Percentiles rank a stretch among this genome's conserved stretches.
Conservation (phyloP, 495 filamentous ascomycete species). For the Apiosordaria backusii region DNA sequence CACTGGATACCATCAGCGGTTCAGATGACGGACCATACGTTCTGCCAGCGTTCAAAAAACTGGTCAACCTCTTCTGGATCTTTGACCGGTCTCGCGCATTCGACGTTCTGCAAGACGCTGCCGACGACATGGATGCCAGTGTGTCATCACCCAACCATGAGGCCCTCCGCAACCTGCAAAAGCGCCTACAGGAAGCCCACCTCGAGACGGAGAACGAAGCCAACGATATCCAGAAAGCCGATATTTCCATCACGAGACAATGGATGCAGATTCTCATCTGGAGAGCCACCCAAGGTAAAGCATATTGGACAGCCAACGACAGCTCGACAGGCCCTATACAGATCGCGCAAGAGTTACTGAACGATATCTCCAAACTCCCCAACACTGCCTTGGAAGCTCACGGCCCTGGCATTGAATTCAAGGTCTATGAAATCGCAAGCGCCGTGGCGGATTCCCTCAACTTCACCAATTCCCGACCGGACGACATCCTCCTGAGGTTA, state of each 20-base stretch:
- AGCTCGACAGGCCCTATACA: conserved; percentile 33
- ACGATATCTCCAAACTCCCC: conserved; percentile 39
- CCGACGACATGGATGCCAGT: conserved; percentile 15
- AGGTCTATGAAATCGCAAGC: conserved; percentile 47
- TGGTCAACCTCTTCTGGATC: conserved; percentile 42
- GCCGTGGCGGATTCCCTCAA: conserved; percentile 44
- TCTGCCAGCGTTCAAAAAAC: conserved; percentile 42
- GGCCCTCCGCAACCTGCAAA: conserved; percentile 32
- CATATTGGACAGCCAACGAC: conserved; percentile 10
- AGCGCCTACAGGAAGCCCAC: conserved; percentile 35
- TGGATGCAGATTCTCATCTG: conserved; percentile 50
- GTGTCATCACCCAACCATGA: conserved; percentile 22
- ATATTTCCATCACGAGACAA: conserved; percentile 46
- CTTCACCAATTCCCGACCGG: conserved; percentile 24
- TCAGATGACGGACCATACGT: conserved; percentile 34
- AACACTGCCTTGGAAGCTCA: conserved; percentile 23
- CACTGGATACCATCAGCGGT: conserved; percentile 20
- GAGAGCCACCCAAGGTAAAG: conserved; percentile 33
- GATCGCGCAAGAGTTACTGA: conserved; percentile 42
- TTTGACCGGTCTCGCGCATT: conserved; percentile 41
- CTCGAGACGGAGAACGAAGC: conserved; percentile 24
- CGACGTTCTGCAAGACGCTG: conserved; percentile 38
- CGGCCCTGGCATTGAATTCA: conserved; percentile 37
- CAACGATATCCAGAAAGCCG: conserved; percentile 45
- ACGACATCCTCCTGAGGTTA: conserved; percentile 33